phyloP scores from a whole-genome alignment of 352 stramenopile species.

The Phytophthora citricola region DNA sequence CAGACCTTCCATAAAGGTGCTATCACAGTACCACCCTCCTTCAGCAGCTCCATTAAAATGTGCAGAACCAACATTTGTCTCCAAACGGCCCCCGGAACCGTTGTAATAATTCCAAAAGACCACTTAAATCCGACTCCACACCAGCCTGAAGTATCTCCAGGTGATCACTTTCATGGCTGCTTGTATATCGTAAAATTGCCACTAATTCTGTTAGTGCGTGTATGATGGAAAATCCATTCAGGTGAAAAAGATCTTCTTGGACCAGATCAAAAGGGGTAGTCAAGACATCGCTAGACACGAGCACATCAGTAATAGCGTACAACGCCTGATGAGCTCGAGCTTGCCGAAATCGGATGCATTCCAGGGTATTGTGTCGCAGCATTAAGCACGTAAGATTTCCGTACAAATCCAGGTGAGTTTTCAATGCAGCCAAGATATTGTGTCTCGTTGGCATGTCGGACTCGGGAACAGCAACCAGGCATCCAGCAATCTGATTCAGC shows the following conservation, averaged over 20 bases:
- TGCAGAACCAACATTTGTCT: slow-evolving; percentile 53
- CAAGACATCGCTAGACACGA: slow-evolving; percentile 43
- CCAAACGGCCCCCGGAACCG: slow-evolving; percentile 33
- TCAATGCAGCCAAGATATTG: slow-evolving; percentile 38
- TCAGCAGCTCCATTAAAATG: slow-evolving; percentile 56
- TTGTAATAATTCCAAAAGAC: slow-evolving; percentile 62
- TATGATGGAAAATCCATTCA: slow-evolving; percentile 40
- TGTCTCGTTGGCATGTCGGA: slow-evolving; percentile 5
- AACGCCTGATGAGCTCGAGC: slow-evolving; percentile 60
- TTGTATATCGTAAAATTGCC: slow-evolving; percentile 10
- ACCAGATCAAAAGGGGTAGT: slow-evolving; percentile 18
- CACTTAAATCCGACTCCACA: slow-evolving; percentile 65
- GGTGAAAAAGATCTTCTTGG: slow-evolving; percentile 16
- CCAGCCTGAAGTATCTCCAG: slow-evolving; percentile 45
- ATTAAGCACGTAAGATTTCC: slow-evolving; percentile 54
- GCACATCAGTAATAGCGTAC: slow-evolving; percentile 57
- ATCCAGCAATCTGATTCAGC: slow-evolving; percentile 58
- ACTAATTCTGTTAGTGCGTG: slow-evolving; percentile 51
- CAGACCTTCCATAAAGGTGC: slow-evolving; percentile 55
- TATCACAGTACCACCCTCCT: slow-evolving; percentile 40
- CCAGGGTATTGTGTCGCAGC: slow-evolving; percentile 49
- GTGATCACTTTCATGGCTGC: slow-evolving; percentile 5
- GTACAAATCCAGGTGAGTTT: slow-evolving; percentile 51
- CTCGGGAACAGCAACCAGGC: slow-evolving; percentile 31
- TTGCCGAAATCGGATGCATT: slow-evolving; percentile 63